Evolutionary conservation across 2,329 filamentous ascomycete genomes (phyloP).

Genomic region (Ceratocystis variospora): DNA sequence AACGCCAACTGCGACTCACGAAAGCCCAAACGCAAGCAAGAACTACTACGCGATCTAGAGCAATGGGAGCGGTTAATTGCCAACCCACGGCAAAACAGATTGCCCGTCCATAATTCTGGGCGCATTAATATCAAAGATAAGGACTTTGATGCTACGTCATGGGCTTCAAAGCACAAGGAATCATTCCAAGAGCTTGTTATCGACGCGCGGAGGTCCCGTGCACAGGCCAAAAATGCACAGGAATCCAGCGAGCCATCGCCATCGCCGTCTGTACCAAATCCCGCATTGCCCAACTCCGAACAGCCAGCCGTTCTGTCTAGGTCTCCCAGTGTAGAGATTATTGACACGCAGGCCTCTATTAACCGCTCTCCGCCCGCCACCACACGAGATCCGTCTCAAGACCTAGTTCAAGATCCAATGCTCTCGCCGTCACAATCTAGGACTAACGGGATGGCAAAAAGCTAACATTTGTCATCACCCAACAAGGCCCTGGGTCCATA

Average conservation of each 20-base stretch:
- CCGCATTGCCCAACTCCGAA: background rate
- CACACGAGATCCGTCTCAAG: background rate
- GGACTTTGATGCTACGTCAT: constrained; percentile 69
- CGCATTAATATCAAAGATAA: constrained; percentile 57
- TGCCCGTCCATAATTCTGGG: background rate
- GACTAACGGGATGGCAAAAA: background rate
- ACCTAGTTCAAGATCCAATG: background rate
- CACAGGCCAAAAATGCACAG: constrained; percentile 19
- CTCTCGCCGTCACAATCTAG: background rate
- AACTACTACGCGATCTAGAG: constrained; percentile 67
- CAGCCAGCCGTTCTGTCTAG: background rate
- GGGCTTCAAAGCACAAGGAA: constrained; percentile 56
- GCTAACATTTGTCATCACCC: constrained; percentile 8
- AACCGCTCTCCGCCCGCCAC: background rate
- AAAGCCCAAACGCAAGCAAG: constrained; percentile 52
- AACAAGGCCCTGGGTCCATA: constrained; percentile 1
- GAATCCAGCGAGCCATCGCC: background rate
- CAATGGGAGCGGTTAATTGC: constrained; percentile 69
- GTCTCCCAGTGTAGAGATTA: background rate
- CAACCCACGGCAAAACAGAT: constrained; percentile 9
- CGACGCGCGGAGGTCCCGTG: constrained; percentile 49
- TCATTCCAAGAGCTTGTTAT: constrained; percentile 73
- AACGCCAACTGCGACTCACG: constrained; percentile 91
- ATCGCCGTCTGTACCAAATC: background rate
- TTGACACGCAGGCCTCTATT: background rate